These are phyloP conservation scores for Penicillium sp. DNA, from an alignment of 2,329 filamentous ascomycete genomes.

Conservation along the genomic window DNA sequence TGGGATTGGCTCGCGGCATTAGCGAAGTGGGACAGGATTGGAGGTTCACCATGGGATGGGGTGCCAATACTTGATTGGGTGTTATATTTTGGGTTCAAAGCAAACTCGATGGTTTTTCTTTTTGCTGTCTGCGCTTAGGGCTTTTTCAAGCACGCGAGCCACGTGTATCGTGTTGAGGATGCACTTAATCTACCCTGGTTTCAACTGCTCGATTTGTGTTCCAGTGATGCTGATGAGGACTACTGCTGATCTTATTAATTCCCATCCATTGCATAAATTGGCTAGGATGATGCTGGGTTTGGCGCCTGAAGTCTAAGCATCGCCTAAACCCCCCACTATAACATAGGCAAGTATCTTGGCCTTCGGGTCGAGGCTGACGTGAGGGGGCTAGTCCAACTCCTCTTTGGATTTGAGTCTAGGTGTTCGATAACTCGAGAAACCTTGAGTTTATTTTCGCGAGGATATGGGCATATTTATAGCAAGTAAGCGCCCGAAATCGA, in stretches of 20 bases:
- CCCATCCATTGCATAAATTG: neutral
- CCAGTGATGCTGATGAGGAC: too few relatives aligned
- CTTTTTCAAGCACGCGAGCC: neutral
- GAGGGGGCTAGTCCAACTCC: neutral
- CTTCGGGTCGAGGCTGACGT: conserved; percentile 2
- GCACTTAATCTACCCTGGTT: neutral
- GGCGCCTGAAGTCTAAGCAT: neutral
- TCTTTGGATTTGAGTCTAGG: neutral
- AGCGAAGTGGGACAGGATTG: conserved; percentile 34
- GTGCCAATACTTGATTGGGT: conserved; percentile 16
- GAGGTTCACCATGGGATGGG: conserved; percentile 35
- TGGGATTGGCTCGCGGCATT: conserved; percentile 36
- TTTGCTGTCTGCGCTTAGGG: neutral
- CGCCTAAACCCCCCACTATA: neutral
- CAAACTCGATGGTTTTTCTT: neutral
- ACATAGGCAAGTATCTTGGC: neutral
- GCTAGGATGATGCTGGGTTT: neutral
- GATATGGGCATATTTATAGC: neutral
- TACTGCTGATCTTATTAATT: neutral
- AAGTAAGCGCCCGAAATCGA: neutral
- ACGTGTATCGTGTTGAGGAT: neutral
- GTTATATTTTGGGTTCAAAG: neutral
- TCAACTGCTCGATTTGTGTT: neutral
- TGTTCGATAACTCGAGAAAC: too few relatives aligned
- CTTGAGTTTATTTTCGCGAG: neutral